phyloP scores from a whole-genome alignment of 441 rosid genomes.

The Syzygium syzygioides region DNA sequence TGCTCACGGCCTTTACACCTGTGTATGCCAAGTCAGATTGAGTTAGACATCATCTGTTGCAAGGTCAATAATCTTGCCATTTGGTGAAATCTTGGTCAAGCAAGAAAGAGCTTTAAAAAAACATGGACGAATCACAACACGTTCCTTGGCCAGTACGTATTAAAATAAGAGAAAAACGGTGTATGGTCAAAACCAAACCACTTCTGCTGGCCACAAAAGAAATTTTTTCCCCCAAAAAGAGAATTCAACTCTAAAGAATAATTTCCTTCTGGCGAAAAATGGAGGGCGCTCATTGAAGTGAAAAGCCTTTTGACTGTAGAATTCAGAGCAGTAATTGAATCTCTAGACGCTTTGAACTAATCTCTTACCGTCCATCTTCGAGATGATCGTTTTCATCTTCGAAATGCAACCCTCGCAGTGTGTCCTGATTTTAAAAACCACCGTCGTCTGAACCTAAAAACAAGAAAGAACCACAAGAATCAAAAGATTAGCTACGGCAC shows the following conservation, averaged over 20 bases:
- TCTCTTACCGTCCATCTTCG: constrained; percentile 45
- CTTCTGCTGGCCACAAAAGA: neutral
- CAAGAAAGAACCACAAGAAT: neutral
- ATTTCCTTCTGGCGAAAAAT: neutral
- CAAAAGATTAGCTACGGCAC: neutral
- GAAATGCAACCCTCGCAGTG: constrained; percentile 81
- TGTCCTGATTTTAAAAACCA: constrained; percentile 54
- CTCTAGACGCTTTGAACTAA: neutral
- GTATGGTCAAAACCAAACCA: neutral
- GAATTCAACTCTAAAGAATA: neutral
- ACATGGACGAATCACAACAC: neutral
- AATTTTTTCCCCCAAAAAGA: neutral
- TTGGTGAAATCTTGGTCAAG: neutral
- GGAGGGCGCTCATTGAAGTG: neutral
- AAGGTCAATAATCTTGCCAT: neutral
- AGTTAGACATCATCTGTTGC: neutral
- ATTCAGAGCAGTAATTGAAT: neutral
- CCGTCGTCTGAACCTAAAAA: constrained; percentile 46
- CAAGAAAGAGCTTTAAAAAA: neutral
- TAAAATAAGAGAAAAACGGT: neutral
- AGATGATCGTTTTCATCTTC: constrained; percentile 50
- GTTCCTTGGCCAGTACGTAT: neutral
- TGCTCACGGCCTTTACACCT: constrained; percentile 56
- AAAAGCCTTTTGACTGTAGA: neutral
- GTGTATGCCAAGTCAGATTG: constrained; percentile 19